Evolutionary conservation across 352 stramenopile species (phyloP).

Genomic region (Phytophthora pistaciae): DNA sequence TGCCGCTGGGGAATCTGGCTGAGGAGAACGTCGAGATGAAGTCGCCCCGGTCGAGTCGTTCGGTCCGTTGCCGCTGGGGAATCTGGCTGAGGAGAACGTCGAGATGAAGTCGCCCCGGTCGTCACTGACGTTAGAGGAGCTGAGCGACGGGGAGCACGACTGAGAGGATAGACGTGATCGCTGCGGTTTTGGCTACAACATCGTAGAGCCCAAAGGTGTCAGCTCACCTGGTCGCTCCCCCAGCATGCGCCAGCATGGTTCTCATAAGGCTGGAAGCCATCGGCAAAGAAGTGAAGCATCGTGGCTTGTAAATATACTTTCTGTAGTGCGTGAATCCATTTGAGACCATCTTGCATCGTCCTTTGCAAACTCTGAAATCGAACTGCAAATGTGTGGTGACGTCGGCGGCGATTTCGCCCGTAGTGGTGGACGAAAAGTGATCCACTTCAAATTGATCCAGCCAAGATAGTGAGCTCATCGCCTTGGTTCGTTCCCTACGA

Average conservation of each 20-base stretch:
- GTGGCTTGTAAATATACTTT: conserved; percentile 15
- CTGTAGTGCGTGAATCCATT: neutral
- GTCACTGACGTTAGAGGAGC: conserved; percentile 25
- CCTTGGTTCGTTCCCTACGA: too few species aligned
- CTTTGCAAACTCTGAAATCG: neutral
- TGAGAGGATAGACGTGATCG: conserved; percentile 5
- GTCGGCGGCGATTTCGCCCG: too few species aligned
- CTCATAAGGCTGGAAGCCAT: neutral
- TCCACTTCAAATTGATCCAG: too few species aligned
- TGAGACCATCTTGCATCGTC: neutral
- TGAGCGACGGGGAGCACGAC: conserved; percentile 27
- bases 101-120: conserved; percentile 4
- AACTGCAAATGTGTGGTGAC: neutral
- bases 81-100: conserved; percentile 25
- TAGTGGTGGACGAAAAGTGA: too few species aligned
- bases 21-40: conserved; percentile 31
- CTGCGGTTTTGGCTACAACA: neutral
- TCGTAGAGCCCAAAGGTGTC: neutral
- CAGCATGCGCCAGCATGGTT: too few species aligned
- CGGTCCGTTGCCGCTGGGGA: conserved; percentile 27
- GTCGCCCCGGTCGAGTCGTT: too few species aligned
- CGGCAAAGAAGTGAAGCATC: neutral
- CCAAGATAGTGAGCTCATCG: too few species aligned
- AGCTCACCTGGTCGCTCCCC: too few species aligned
- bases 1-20: conserved; percentile 18